phyloP scores from a whole-genome alignment of 1,284 basidiomycete species.

The Ceratobasidium theobromae region DNA sequence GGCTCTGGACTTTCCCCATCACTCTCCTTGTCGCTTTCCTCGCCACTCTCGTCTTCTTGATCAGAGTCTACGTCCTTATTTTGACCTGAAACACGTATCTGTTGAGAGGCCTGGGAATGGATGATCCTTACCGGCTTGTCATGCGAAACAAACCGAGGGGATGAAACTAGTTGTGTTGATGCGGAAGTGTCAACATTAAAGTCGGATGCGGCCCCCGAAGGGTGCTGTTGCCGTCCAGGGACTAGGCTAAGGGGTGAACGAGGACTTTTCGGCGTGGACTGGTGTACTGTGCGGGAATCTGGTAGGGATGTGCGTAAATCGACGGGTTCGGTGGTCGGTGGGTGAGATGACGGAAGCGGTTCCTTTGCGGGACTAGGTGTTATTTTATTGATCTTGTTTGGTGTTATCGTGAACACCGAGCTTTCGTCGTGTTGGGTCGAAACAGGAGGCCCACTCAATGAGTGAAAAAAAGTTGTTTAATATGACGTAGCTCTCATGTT shows the following conservation, averaged over 20 bases:
- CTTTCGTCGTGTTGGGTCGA: neutral
- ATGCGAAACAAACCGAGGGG: slow-evolving; percentile 1
- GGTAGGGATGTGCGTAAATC: neutral
- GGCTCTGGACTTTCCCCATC: slow-evolving; percentile 38
- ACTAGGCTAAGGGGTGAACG: neutral
- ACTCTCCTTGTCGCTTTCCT: slow-evolving; percentile 28
- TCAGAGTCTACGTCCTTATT: slow-evolving; percentile 11
- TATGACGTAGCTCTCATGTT: neutral
- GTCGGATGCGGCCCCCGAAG: neutral
- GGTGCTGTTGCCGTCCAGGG: neutral
- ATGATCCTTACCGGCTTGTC: slow-evolving; percentile 14
- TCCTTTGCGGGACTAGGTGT: neutral
- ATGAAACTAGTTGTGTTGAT: neutral
- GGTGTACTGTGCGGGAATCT: neutral
- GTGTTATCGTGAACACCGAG: neutral
- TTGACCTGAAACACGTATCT: neutral
- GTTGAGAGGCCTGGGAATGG: slow-evolving; percentile 2
- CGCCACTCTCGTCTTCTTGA: slow-evolving; percentile 40
- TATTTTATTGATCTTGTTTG: neutral
- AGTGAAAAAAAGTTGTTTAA: neutral
- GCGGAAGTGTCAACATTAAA: neutral
- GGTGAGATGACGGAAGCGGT: neutral
- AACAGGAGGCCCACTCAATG: neutral
- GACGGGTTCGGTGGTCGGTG: neutral
- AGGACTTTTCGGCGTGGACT: neutral